Evolutionary conservation across 2,329 filamentous ascomycete species (phyloP).

Genomic region (Trichocomaceae sp.): DNA sequence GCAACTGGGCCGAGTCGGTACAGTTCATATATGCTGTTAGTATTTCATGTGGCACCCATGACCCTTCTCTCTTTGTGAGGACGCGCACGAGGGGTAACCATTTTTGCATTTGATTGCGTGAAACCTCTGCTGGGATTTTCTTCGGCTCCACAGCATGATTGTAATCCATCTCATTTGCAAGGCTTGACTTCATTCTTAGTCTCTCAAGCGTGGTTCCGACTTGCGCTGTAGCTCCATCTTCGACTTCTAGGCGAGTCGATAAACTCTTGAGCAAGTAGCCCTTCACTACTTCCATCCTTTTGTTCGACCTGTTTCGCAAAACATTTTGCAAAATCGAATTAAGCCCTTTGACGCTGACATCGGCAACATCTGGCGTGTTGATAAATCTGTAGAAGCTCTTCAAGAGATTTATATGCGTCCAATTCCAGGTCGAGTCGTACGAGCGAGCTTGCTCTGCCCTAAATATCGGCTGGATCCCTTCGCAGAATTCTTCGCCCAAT

Average conservation of each 20-base stretch:
- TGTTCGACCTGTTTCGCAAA: conserved; percentile 98
- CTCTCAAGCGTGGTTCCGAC: no score
- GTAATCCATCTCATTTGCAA: no score
- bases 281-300: conserved; percentile 51
- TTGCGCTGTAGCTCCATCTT: neutral
- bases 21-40: neutral
- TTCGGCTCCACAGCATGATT: neutral
- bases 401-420: conserved; percentile 93
- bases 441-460: conserved; percentile 86
- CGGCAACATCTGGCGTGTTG: conserved; percentile 81
- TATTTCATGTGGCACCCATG: conserved; percentile 63
- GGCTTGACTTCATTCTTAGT: no score
- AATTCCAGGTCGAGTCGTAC: conserved; percentile 99
- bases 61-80: conserved; percentile 98
- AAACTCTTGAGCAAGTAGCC: no score
- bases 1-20: conserved; percentile 61
- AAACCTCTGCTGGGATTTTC: neutral
- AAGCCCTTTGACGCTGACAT: conserved; percentile 66
- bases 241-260: conserved; percentile 51
- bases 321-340: conserved; percentile 89
- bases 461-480: conserved; percentile 91
- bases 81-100: neutral
- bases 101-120: no score
- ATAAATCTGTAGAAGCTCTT: conserved; percentile 99
- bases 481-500: conserved; percentile 92